A percentile compares a stretch with the other conserved stretches of the same genome.
These are phyloP conservation scores for Lepraria neglecta DNA, from an alignment of 495 filamentous ascomycete genomes.

Conservation along the genomic window DNA sequence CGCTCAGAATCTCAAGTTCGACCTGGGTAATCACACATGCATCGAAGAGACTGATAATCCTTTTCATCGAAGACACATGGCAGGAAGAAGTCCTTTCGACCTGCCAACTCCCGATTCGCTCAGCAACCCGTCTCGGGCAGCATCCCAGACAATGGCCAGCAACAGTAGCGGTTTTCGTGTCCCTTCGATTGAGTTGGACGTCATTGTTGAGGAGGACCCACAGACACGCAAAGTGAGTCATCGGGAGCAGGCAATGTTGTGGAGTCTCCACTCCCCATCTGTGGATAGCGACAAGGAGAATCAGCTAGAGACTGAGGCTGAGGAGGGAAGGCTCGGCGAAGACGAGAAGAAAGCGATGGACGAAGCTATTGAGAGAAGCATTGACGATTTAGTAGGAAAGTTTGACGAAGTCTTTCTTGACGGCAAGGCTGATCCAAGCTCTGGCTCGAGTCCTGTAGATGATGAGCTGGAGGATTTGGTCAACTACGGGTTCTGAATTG, in stretches of 20 bases:
- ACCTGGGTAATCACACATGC: not conserved
- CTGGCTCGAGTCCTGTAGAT: not conserved
- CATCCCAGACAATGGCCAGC: not conserved
- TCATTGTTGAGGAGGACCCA: constrained; percentile 11
- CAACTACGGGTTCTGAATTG: not conserved
- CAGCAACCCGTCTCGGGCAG: not conserved
- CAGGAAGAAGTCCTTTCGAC: not conserved
- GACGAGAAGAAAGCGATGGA: constrained; percentile 22
- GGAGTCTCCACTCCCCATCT: constrained; percentile 1
- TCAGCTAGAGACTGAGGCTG: not conserved
- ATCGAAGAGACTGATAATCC: too few relatives aligned
- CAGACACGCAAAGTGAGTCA: constrained; percentile 5
- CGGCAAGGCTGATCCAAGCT: not conserved
- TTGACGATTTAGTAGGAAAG: constrained; percentile 15
- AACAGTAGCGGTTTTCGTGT: not conserved
- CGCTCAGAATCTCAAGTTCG: not conserved
- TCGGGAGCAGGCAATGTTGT: constrained; percentile 15
- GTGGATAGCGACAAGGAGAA: constrained; percentile 4
- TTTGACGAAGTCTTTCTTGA: constrained; percentile 14
- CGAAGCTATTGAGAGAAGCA: constrained; percentile 19
- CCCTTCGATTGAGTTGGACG: constrained; percentile 1
- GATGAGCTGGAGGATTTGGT: not conserved
- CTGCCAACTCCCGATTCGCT: not conserved
- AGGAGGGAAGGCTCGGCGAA: constrained; percentile 11
- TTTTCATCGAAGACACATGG: not conserved